phyloP scores from a whole-genome alignment of 495 filamentous ascomycete species.

The Jackrogersella minutella region DNA sequence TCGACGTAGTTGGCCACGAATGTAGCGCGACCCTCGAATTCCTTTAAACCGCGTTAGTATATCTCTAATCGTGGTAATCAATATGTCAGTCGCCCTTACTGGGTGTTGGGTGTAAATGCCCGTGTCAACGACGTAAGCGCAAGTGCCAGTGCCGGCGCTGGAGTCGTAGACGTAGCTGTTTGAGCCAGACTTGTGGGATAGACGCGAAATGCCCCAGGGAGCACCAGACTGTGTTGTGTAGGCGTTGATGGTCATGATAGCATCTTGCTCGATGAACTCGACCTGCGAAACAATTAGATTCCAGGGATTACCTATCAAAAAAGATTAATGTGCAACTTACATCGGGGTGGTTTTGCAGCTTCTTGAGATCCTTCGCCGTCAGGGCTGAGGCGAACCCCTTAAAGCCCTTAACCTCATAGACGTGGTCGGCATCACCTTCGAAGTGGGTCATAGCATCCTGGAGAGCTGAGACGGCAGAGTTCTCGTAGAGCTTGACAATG shows the following conservation, averaged over 20 bases:
- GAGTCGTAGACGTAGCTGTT: conserved; percentile 68
- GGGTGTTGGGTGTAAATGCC: conserved; percentile 66
- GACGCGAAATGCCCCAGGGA: conserved; percentile 68
- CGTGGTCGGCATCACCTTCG: conserved; percentile 48
- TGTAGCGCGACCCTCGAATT: conserved; percentile 55
- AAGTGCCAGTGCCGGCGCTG: conserved; percentile 64
- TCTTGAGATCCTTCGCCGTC: conserved; percentile 48
- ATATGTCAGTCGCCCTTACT: conserved; percentile 57
- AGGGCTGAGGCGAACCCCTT: conserved; percentile 55
- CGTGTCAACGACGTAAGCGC: conserved; percentile 67
- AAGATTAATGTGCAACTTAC: conserved; percentile 30
- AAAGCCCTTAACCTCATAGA: conserved; percentile 53
- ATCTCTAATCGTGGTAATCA: not conserved
- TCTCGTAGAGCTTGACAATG: conserved; percentile 64
- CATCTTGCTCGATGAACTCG: conserved; percentile 63
- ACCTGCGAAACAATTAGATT: conserved; percentile 46
- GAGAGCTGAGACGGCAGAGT: conserved; percentile 44
- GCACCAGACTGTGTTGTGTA: conserved; percentile 59
- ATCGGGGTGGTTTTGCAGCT: conserved; percentile 52
- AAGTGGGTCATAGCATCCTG: conserved; percentile 43
- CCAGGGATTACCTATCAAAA: conserved; percentile 13
- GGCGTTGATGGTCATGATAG: conserved; percentile 56
- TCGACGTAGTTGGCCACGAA: conserved; percentile 55
- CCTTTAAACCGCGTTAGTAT: conserved; percentile 33
- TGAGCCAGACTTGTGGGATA: conserved; percentile 61